Evolutionary conservation across 2,329 filamentous ascomycete genomes (phyloP), one percentile per base, ranked within the genome.

Genomic region (Dothidotthia symphoricarpi): DNA sequence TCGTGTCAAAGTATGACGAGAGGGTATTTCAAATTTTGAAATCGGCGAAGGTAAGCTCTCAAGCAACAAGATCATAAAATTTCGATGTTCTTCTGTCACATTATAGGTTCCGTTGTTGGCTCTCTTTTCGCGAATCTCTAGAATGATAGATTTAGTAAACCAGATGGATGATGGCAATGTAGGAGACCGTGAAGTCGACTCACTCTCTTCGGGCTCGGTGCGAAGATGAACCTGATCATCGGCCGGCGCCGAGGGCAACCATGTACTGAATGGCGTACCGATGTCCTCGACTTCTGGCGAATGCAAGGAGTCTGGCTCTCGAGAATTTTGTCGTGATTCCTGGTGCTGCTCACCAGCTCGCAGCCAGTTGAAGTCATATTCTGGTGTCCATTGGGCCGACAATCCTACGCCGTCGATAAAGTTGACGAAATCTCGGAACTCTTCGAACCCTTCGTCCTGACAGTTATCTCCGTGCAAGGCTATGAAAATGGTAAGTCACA

Each of bases 361-460:
- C 38, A 58, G 39, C 51, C 56, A 59, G 26, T 61, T 56, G 9
- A 59, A 50, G n/a, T 55, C 45, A 35, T 59, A 60, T 31, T 61
- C 55, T 7, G 57, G 57, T 6, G 57, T 59, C 56, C 57, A 61
- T 31, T 59, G 57, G 1, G 57, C 57, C 12, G 55, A 60, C 11
- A 57, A 42, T 3, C 57, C 57, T 9, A 61, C 57, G n/a, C 57
- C 55, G 40, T 61, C 57, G 28, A 61, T 61, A 39, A 61, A 61
- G 31, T 61, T 61, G 14, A 59, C 56, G 26, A 61, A 61, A 26
- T 59, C 57, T 17, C 57, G 54, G 28, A 61, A 61, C 15, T 61
- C 57, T 16, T 61, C 56, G 22, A 59, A 43, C 6, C 52, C 51
- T 42, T 59, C 54, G 16, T 59, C 55, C 22, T 51, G 45, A 27